A percentile compares a stretch with the other conserved stretches of the same genome.
Conservation (phyloP, 2,329 filamentous ascomycete species). For the Venturia pyrina region DNA sequence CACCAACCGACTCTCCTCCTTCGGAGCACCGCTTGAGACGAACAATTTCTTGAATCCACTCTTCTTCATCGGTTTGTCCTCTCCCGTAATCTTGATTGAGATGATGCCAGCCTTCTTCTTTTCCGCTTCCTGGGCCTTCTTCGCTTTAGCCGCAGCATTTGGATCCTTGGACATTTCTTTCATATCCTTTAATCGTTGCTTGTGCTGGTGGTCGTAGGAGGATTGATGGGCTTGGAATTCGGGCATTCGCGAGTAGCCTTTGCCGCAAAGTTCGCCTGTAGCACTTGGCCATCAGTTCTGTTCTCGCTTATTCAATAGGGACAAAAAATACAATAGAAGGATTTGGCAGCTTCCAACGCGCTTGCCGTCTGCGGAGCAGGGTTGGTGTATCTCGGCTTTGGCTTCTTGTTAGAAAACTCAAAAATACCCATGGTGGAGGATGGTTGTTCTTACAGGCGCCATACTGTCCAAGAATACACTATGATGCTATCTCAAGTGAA, state of each 20-base stretch:
- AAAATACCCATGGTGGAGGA: not conserved
- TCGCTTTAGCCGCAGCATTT: conserved; percentile 51
- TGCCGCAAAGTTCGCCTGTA: conserved; percentile 69
- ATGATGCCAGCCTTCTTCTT: conserved; percentile 54
- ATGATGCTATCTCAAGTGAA: not conserved
- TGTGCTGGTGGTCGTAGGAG: conserved; percentile 93
- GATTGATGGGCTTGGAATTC: conserved; percentile 92
- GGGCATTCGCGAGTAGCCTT: conserved; percentile 90
- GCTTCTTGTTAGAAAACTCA: not conserved
- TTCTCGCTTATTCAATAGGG: no score
- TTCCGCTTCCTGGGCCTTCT: conserved; percentile 52
- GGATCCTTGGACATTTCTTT: conserved; percentile 71
- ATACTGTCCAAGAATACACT: not conserved
- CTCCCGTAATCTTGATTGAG: conserved; percentile 50
- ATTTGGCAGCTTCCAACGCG: conserved; percentile 11
- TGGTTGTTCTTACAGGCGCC: conserved; percentile 7
- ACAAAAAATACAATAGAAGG: conserved; percentile 11
- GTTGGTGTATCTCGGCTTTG: conserved; percentile 2
- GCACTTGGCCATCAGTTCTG: not conserved
- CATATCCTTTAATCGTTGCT: conserved; percentile 68
- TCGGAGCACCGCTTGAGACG: conserved; percentile 14
- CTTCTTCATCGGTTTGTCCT: conserved; percentile 45
- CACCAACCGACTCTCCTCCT: conserved; percentile 33
- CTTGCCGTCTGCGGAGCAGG: conserved; percentile 13
- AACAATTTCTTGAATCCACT: conserved; percentile 44